Percentiles rank a stretch among this genome's conserved stretches.
Conservation (phyloP, 345 rosid species). For the Gossypium anomalum region DNA sequence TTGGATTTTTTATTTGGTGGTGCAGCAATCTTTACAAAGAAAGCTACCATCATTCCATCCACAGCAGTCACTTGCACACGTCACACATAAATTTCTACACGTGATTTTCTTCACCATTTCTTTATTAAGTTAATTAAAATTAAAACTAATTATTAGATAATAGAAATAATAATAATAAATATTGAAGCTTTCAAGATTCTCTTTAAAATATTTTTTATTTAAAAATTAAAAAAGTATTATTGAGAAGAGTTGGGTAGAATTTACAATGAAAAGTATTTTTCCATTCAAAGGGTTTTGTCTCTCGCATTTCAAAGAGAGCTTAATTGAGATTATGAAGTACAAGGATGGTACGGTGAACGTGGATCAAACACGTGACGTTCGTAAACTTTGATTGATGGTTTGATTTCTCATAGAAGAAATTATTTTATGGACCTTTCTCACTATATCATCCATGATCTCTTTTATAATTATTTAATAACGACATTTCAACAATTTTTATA, state of each 20-base stretch:
- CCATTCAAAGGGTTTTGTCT: too few relatives aligned
- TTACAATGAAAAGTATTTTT: accelerated
- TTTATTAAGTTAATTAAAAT: background rate
- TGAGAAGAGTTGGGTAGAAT: too few relatives aligned
- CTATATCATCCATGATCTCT: accelerated
- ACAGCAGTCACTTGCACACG: background rate
- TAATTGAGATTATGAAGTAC: too few relatives aligned
- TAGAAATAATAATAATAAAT: background rate
- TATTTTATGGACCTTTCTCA: too few relatives aligned
- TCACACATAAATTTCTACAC: background rate
- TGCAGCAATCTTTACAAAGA: background rate
- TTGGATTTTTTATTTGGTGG: background rate
- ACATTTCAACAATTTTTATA: too few relatives aligned
- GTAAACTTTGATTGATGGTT: too few relatives aligned
- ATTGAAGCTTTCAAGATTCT: background rate
- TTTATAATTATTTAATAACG: too few relatives aligned
- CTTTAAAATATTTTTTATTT: too few relatives aligned
- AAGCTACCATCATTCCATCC: too few relatives aligned
- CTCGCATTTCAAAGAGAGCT: accelerated
- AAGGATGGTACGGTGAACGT: accelerated
- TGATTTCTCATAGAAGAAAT: accelerated
- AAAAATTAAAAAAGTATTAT: too few relatives aligned
- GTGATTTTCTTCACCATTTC: background rate
- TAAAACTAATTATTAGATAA: background rate
- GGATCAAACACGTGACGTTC: too few relatives aligned